Percentiles rank a stretch among this genome's conserved stretches.
phyloP scores from a whole-genome alignment of 768 basidiomycete species.

The Leccinum broughii region DNA sequence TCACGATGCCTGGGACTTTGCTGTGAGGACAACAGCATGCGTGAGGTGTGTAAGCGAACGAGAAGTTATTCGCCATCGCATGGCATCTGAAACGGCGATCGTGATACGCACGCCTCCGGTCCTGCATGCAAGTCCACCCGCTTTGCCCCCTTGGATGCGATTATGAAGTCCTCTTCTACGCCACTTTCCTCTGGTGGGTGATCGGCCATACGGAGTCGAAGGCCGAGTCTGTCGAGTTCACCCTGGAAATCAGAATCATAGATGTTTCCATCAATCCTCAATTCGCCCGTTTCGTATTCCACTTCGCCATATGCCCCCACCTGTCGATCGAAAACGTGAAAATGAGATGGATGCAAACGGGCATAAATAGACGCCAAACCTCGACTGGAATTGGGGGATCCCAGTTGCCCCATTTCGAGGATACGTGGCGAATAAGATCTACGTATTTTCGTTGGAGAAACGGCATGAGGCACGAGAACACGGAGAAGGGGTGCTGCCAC shows the following conservation, averaged over 20 bases:
- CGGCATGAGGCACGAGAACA: constrained; percentile 6
- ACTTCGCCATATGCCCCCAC: constrained; percentile 38
- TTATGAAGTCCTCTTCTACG: constrained; percentile 25
- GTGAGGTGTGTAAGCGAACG: neutral
- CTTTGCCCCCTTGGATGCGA: constrained; percentile 27
- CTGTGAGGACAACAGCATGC: constrained; percentile 5
- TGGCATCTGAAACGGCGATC: neutral
- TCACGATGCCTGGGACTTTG: constrained; percentile 26
- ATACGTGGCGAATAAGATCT: constrained; percentile 33
- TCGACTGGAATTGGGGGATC: constrained; percentile 36
- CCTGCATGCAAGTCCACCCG: constrained; percentile 9
- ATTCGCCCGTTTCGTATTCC: constrained; percentile 30
- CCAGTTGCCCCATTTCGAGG: constrained; percentile 42
- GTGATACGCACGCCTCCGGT: constrained; percentile 24
- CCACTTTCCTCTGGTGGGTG: constrained; percentile 14
- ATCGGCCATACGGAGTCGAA: constrained; percentile 9
- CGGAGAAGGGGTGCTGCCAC: neutral
- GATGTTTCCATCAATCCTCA: constrained; percentile 35
- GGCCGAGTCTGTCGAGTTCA: constrained; percentile 11
- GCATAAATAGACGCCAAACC: constrained; percentile 16
- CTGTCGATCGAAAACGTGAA: constrained; percentile 10
- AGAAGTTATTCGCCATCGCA: neutral
- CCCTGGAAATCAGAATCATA: constrained; percentile 25
- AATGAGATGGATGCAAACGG: neutral
- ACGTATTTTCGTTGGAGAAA: constrained; percentile 33